Conservation (phyloP, 305 asterid species). For the Solanum hybrid region DNA sequence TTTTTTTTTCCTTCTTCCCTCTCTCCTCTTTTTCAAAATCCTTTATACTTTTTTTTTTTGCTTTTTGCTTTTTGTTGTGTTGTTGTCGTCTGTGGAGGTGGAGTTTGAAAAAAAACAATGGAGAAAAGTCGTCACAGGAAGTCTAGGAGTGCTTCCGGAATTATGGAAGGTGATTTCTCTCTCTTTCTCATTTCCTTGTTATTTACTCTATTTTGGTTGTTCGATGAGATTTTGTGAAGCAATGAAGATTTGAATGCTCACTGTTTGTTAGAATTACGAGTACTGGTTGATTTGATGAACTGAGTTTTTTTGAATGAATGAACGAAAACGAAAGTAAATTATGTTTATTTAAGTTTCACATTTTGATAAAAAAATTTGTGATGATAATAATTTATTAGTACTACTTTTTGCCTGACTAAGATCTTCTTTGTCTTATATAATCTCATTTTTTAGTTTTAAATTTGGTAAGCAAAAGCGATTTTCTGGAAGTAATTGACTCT, state of each 20-base stretch:
- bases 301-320: background rate
- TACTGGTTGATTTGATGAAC: background rate
- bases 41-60: background rate
- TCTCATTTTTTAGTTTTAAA: background rate
- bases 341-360: background rate
- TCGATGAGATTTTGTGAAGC: background rate
- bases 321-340: background rate
- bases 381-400: background rate
- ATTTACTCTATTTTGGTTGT: background rate
- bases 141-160: constrained; percentile 57
- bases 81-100: constrained; percentile 17
- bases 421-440: background rate
- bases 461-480: background rate
- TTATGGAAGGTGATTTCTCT: constrained; percentile 42
- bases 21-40: constrained; percentile 14
- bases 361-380: background rate
- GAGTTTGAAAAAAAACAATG: constrained; percentile 33
- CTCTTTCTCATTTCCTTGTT: background rate
- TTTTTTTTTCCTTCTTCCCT: background rate
- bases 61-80: constrained; percentile 10
- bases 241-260: background rate
- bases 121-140: constrained; percentile 72
- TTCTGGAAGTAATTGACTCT: background rate
- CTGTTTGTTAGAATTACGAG: background rate
- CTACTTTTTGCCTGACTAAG: background rate